Conservation (phyloP, 1,284 basidiomycete genomes). For the Heterobasidion annosum region DNA sequence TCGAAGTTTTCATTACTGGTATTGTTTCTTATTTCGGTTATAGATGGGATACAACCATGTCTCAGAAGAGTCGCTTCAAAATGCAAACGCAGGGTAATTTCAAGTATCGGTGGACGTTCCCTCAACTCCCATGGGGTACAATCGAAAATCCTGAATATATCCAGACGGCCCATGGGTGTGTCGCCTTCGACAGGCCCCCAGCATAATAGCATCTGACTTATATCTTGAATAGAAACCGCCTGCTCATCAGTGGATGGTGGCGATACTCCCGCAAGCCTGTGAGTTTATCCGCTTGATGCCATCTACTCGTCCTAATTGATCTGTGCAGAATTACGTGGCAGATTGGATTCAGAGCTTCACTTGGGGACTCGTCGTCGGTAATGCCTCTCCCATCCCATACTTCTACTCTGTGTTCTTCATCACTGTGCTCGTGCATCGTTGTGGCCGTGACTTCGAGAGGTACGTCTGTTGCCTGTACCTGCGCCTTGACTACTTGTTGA, state of each 20-base stretch:
- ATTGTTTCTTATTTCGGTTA: constrained; percentile 10
- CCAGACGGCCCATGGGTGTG: constrained; percentile 87
- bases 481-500: not conserved
- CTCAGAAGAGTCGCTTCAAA: constrained; percentile 97
- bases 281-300: constrained; percentile 17
- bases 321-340: constrained; percentile 67
- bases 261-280: constrained; percentile 84
- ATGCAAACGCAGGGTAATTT: constrained; percentile 92
- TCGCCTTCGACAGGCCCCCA: not conserved
- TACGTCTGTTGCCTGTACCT: constrained; percentile 20
- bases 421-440: constrained; percentile 81
- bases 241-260: constrained; percentile 87
- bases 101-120: constrained; percentile 86
- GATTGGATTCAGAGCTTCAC: constrained; percentile 86
- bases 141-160: constrained; percentile 87
- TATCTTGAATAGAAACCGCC: constrained; percentile 51
- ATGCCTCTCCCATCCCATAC: constrained; percentile 84
- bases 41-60: constrained; percentile 92
- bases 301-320: not conserved
- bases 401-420: constrained; percentile 95
- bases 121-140: constrained; percentile 84
- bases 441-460: constrained; percentile 87
- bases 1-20: not conserved
- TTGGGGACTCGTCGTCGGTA: constrained; percentile 86
- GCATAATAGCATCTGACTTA: constrained; percentile 5